Base-by-base conservation (phyloP, 805 yeast species). In the Scheffersomyces stipitis region DNA sequence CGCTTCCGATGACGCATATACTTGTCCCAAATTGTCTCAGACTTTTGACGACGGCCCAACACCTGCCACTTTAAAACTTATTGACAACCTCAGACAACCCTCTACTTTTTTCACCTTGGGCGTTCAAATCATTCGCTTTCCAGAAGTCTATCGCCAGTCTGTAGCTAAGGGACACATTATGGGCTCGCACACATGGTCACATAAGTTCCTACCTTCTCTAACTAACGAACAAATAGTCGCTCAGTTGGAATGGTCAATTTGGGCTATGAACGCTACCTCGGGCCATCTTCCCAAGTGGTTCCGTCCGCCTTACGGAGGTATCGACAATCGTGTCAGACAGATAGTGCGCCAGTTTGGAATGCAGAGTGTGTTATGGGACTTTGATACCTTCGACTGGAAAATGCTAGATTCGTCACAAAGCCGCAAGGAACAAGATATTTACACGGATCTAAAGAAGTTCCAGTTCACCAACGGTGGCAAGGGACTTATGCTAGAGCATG, bases 211-310 rank as follows among this genome's bases (percentile, higher is more conserved):
- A 42, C 96, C 97, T 2, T 61, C 80, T 1, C 68, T 90, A 38
- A 60, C 80, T 16, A 89, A 89, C 55, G 91, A 88, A 60, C 77
- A 86, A 43, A 79, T 91, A 14, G 80, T 85, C 38, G 96, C 97
- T 0, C 96, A 91, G 57, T 64, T 91, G 26, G 83, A 90, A 60
- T 91, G 99, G 99, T 81, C 95, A 1, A 80, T 88, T 22, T 91
- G 97, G 97, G 96, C 97, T 4, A 86, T 90, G 89, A 90, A 91
- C 64, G 96, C 96, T 1, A 89, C 97, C 0, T 86, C 87, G 0
- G 71, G 81, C 18, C 90, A 89, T 51, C 56, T 86, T 7, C 99
- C 99, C 5, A 83, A 83, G 52, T 91, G 91, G 86, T 91, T 86
- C 59, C 75, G 99, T 48, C 99, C 99, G 0, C 99, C 99, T 1